phyloP scores from a whole-genome alignment of 2,329 filamentous ascomycete genomes.

The Coniochaeta prunicola region DNA sequence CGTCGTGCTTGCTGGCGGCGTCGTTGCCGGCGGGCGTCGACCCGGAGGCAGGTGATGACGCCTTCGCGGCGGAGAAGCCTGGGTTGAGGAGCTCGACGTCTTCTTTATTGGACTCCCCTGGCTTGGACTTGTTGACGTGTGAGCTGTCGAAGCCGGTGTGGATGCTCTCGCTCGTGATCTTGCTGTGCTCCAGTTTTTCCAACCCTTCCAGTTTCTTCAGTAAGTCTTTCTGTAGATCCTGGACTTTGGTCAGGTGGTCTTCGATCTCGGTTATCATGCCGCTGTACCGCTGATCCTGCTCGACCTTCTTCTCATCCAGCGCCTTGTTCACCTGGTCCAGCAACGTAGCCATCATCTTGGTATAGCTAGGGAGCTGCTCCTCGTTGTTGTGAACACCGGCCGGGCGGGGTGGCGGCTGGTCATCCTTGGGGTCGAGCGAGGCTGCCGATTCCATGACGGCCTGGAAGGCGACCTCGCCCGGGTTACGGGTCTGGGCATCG shows the following conservation, averaged over 20 bases:
- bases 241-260: conserved; percentile 70
- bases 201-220: conserved; percentile 68
- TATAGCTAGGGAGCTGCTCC: conserved; percentile 73
- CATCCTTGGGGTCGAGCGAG: conserved; percentile 58
- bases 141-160: conserved; percentile 89
- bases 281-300: conserved; percentile 57
- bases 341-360: conserved; percentile 96
- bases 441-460: conserved; percentile 77
- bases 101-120: conserved; percentile 28
- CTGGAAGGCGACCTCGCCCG: conserved; percentile 81
- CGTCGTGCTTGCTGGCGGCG: conserved; percentile 21
- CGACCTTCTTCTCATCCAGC: conserved; percentile 66
- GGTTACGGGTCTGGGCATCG: conserved; percentile 56
- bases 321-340: conserved; percentile 87
- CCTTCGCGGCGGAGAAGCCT: conserved; percentile 29
- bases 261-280: conserved; percentile 74
- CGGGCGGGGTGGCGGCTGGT: conserved; percentile 66
- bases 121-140: conserved; percentile 58
- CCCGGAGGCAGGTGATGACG: conserved; percentile 14
- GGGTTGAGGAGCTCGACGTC: conserved; percentile 74
- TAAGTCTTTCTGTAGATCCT: conserved; percentile 69
- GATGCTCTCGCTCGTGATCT: conserved; percentile 89
- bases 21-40: conserved; percentile 18
- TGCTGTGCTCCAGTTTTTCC: conserved; percentile 75
- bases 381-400: conserved; percentile 72